Conservation (phyloP, 1,284 basidiomycete species). For the Tilletia setariae region DNA sequence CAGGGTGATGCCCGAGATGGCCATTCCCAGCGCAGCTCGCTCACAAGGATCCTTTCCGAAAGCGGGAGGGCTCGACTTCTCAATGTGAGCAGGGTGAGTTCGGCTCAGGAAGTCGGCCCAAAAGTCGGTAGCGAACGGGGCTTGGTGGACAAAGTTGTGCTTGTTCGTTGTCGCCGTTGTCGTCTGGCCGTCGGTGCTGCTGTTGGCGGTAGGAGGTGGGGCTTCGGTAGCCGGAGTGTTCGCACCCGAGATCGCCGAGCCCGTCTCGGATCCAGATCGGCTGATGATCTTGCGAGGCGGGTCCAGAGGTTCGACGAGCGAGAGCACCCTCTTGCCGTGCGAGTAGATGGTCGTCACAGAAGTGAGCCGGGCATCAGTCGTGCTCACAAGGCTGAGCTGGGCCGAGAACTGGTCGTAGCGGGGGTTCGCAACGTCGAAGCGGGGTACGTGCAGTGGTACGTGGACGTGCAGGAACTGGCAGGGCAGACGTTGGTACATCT, state of each 20-base stretch:
- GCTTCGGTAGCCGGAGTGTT: neutral
- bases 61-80: constrained; percentile 36
- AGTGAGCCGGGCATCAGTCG: constrained; percentile 38
- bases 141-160: constrained; percentile 49
- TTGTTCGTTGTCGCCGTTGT: constrained; percentile 17
- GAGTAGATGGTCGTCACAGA: constrained; percentile 55
- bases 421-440: constrained; percentile 40
- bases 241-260: constrained; percentile 5
- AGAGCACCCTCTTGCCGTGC: constrained; percentile 51
- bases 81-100: constrained; percentile 48
- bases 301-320: constrained; percentile 49
- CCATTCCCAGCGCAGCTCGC: constrained; percentile 51
- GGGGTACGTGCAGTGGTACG: constrained; percentile 53
- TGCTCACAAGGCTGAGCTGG: constrained; percentile 48
- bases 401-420: constrained; percentile 48
- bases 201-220: neutral
- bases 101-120: constrained; percentile 54
- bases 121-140: constrained; percentile 54
- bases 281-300: constrained; percentile 37
- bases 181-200: neutral
- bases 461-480: constrained; percentile 57
- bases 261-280: constrained; percentile 11
- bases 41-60: constrained; percentile 52
- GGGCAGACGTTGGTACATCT: constrained; percentile 52
- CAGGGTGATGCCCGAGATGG: constrained; percentile 51